A percentile compares a stretch with the other conserved stretches of the same genome.
Conservation (phyloP, 768 basidiomycete species). For the Sporobolomyces roseus region DNA sequence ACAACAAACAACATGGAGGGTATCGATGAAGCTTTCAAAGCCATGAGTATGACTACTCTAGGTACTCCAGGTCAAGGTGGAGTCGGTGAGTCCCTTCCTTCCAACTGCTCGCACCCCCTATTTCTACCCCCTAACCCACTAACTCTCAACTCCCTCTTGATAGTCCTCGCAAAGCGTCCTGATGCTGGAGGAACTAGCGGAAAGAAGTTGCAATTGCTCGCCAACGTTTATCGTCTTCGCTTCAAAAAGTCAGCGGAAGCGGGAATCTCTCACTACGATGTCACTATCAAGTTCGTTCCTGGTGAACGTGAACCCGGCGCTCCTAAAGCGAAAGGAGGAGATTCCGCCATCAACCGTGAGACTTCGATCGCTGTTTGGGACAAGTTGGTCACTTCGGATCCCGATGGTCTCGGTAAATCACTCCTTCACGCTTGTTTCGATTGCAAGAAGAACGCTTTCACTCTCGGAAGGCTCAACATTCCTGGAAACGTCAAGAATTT, state of each 20-base stretch:
- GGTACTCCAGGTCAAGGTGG: not conserved
- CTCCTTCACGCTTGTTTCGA: slow-evolving; percentile 21
- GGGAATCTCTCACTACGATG: slow-evolving; percentile 23
- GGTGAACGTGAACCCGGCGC: not conserved
- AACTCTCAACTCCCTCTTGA: not conserved
- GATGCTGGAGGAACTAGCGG: slow-evolving; percentile 20
- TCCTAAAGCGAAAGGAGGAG: not conserved
- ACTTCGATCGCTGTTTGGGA: slow-evolving; percentile 28
- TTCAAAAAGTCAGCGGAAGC: slow-evolving; percentile 9
- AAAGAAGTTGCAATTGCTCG: slow-evolving; percentile 5
- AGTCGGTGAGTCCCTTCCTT: slow-evolving; percentile 8
- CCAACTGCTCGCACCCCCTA: not conserved
- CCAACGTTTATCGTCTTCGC: slow-evolving; percentile 26
- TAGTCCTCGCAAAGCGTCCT: slow-evolving; percentile 34
- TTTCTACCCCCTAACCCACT: not conserved
- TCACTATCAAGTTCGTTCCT: slow-evolving; percentile 7
- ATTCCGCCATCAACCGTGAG: slow-evolving; percentile 13
- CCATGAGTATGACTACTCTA: slow-evolving; percentile 2
- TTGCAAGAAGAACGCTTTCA: slow-evolving; percentile 28
- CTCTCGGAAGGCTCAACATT: slow-evolving; percentile 15
- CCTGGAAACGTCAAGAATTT: slow-evolving; percentile 12
- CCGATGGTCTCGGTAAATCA: not conserved
- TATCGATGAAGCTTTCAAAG: slow-evolving; percentile 12
- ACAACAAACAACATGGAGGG: slow-evolving; percentile 13
- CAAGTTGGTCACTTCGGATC: slow-evolving; percentile 16